phyloP scores from a whole-genome alignment of 140 eudicot genomes.

The Erigeron philadelphicus region DNA sequence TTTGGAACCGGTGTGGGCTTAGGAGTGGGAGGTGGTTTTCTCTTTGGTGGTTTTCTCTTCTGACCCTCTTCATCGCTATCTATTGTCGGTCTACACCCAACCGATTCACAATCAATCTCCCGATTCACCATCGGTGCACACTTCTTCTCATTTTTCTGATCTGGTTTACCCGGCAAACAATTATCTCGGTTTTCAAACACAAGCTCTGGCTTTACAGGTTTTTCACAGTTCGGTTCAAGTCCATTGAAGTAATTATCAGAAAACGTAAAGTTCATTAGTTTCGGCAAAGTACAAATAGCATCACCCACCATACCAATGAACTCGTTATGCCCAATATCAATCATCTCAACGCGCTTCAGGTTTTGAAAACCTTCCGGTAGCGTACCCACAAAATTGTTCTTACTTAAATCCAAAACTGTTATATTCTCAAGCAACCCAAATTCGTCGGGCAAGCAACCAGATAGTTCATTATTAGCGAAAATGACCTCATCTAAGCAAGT shows the following conservation, averaged over 20 bases:
- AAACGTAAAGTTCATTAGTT: constrained; percentile 33
- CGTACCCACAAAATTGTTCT: constrained; percentile 35
- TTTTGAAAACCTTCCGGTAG: constrained; percentile 34
- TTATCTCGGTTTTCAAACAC: constrained; percentile 34
- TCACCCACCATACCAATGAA: constrained; percentile 41
- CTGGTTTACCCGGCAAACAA: constrained; percentile 39
- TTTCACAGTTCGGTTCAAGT: constrained; percentile 36
- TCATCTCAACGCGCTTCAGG: constrained; percentile 22
- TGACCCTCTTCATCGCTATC: constrained; percentile 22
- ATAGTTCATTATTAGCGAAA: constrained; percentile 35
- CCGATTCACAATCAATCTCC: constrained; percentile 38
- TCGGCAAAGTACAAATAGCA: constrained; percentile 39
- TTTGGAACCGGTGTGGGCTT: constrained; percentile 5
- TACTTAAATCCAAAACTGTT: constrained; percentile 42
- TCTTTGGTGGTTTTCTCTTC: background rate
- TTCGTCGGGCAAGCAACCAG: constrained; percentile 51
- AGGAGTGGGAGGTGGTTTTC: background rate
- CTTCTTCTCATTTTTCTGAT: constrained; percentile 29
- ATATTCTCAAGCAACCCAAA: constrained; percentile 42
- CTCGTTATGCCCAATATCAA: constrained; percentile 39
- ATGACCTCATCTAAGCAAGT: constrained; percentile 40
- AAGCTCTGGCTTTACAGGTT: constrained; percentile 21
- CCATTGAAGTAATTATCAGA: constrained; percentile 37
- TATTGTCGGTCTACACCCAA: constrained; percentile 20
- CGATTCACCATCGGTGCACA: constrained; percentile 38